Base-by-base conservation (phyloP, 371 early-diverging fungal species). In the Conidiobolus incongruus region DNA sequence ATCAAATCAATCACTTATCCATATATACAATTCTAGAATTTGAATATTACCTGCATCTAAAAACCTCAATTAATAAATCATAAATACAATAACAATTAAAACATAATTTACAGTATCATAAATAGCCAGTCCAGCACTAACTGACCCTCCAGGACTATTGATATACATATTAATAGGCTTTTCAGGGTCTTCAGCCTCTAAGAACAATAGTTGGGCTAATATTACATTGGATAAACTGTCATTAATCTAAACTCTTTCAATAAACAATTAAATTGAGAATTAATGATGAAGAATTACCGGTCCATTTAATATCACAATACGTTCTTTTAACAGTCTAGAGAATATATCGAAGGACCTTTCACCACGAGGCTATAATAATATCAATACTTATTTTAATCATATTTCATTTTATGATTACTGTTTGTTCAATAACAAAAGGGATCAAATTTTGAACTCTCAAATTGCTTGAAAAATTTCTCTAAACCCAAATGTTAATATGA, bases 91-190 rank as follows among this genome's bases (percentile, higher is more conserved):
- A 47, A 28, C 19, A 24, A 24, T 38, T 37, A 45, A 16, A 22
- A 30, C 7, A 31, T 0, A 8, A 56, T 65, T 62, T 66, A 80
- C 74, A 1, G 85, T 83, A 55, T 89, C 85, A 51, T 87, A 87
- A 49, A 85, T 82, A 16, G 84, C 95, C 83, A 92, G 72, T 11
- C 96, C 93, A 8, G 89, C 77, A 4, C 94, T 92, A 16, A 95
- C 94, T 54, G 75, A 75, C 28, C 96, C 94, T 28, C 97, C 94
- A 0, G 97, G 97, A 28, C 79, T 79, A 56, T 95, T 95, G 61
- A 96, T 91, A 59, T 96, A 96, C 34, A 96, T 55, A 40, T 71
- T 76, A 46, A 96, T 87, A 11, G 81, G 86, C 53, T 88, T 89
- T 38, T 82, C 83, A 20, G 86, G 79, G 48, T 85, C 81, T 60